Evolutionary conservation across 148 eudicot genomes (phyloP), one percentile per base, ranked within the genome.

Genomic region (Spergularia marina): DNA sequence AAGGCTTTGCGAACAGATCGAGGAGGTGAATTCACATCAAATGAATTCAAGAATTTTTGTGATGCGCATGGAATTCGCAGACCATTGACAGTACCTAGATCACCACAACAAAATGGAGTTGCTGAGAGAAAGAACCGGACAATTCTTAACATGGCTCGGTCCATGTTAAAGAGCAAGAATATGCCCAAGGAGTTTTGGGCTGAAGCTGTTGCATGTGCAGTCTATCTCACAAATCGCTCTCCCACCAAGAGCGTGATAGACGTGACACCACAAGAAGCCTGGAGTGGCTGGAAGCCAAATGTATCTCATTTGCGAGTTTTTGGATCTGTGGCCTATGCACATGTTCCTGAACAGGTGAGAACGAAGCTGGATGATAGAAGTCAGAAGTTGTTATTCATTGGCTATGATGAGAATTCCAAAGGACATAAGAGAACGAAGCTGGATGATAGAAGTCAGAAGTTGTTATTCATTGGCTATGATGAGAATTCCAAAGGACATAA

Each of bases 331-430:
- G 66, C 69, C 9, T 66, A 78, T 66, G 52, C 63, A 10, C 59
- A 65, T 21, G 57, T 55, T 8, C 36, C 16, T 7, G 51, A 72
- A 34, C 58, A 65, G 16, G 17, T 52, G 2, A 72, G 72, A 10
- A 40, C 59, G 5, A 78, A 78, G 14, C 76, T 63, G 9, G 76
- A 71, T 16, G 76, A 78, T 21, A 40, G 70, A 17, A 63, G 65
- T 39, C 41, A 72, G 10, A 70, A 40, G 34, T 55, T 39, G 20
- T 7, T 64, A 4, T 78, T 78, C 9, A 66, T 78, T 7, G 69
- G 69, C 11, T 74, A 74, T 25, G 76, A 74, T 63, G 69, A 62
- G 11, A 62, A 25, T 0, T 62, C 20, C 0, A 54, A 78, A 53
- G 57, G 65, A 10, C 53, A 53, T 6, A 39, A 64, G 44, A 72